Conservation (phyloP, 805 yeast species). For the Candida vaughaniae region DNA sequence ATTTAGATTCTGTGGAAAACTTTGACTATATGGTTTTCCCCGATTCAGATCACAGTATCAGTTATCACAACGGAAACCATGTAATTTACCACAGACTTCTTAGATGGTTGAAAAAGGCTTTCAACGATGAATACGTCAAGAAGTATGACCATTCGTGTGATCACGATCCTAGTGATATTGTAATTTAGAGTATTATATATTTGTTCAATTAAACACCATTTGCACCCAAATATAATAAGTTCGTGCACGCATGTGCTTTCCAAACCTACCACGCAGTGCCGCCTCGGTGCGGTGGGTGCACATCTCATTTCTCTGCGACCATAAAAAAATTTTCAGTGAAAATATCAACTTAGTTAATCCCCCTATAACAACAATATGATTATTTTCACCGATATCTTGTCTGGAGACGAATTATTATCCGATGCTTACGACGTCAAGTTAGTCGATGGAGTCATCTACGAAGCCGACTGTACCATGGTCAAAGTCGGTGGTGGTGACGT, state of each 20-base stretch:
- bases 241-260: background rate
- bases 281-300: constrained; percentile 1
- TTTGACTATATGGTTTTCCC: constrained; percentile 90
- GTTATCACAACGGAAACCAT: constrained; percentile 72
- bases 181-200: background rate
- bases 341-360: background rate
- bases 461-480: constrained; percentile 95
- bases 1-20: constrained; percentile 54
- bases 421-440: constrained; percentile 90
- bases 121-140: constrained; percentile 17
- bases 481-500: constrained; percentile 87
- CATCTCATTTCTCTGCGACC: constrained; percentile 1
- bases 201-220: background rate
- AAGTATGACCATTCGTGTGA: no score
- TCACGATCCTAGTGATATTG: no score
- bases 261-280: background rate
- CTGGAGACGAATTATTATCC: constrained; percentile 94
- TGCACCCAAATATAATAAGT: background rate
- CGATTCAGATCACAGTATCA: constrained; percentile 86
- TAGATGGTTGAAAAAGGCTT: constrained; percentile 67
- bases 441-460: constrained; percentile 91
- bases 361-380: constrained; percentile 26
- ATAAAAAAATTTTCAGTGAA: constrained; percentile 11
- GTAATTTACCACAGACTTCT: constrained; percentile 71
- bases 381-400: constrained; percentile 68